Evolutionary conservation across 495 filamentous ascomycete genomes (phyloP).

Genomic region (Penicillium ochrochloron): DNA sequence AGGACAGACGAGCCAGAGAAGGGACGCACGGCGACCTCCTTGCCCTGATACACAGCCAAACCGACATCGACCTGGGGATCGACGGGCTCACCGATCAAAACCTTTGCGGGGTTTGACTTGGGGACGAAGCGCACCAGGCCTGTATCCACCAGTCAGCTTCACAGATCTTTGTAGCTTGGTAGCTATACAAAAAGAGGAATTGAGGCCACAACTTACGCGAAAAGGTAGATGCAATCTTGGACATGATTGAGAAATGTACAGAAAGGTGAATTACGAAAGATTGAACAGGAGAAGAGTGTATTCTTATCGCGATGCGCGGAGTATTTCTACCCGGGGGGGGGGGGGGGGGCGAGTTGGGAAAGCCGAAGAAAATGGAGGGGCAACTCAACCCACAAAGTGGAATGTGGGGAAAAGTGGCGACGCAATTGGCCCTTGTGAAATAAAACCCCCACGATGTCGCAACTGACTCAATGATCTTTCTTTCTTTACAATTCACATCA

Average conservation of each 20-base stretch:
- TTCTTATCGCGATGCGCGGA: conserved; percentile 25
- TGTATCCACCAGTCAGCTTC: conserved; percentile 23
- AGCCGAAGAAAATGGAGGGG: conserved; percentile 20
- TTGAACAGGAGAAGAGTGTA: neutral
- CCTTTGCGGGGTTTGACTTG: conserved; percentile 51
- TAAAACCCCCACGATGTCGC: conserved; percentile 22
- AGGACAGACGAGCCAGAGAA: conserved; percentile 62
- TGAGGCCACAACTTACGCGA: conserved; percentile 38
- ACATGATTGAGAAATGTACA: conserved; percentile 31
- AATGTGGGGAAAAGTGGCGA: conserved; percentile 30
- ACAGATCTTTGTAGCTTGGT: neutral
- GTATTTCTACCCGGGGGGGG: conserved; percentile 36
- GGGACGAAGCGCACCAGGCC: conserved; percentile 65
- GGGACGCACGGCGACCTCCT: conserved; percentile 57
- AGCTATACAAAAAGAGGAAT: neutral
- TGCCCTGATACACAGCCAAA: conserved; percentile 55
- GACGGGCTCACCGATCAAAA: conserved; percentile 62
- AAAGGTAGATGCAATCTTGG: conserved; percentile 49
- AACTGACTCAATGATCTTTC: neutral
- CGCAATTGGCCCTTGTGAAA: conserved; percentile 11
- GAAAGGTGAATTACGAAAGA: neutral
- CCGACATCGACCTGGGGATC: conserved; percentile 58
- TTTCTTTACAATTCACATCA: conserved; percentile 17
- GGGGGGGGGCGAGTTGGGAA: conserved; percentile 12
- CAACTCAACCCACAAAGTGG: conserved; percentile 24